Conservation (phyloP, 768 basidiomycete genomes). For the Botryobasidium botryosum region DNA sequence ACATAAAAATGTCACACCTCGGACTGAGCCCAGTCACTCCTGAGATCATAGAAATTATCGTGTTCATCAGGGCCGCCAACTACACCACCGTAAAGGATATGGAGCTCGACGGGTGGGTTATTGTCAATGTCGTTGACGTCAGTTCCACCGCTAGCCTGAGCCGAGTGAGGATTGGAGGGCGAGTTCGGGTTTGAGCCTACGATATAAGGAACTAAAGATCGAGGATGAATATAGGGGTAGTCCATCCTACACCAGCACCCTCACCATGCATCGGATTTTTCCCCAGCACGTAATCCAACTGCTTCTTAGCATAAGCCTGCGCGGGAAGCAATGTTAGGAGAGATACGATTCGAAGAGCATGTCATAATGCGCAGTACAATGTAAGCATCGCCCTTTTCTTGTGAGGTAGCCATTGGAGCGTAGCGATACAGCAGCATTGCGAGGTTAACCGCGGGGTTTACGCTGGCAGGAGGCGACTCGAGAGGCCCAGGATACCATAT, state of each 20-base stretch:
- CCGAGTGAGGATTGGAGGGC: constrained; percentile 79
- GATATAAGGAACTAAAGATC: constrained; percentile 52
- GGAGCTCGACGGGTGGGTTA: constrained; percentile 49
- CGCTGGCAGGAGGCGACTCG: constrained; percentile 63
- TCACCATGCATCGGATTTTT: constrained; percentile 78
- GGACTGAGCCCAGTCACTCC: constrained; percentile 77
- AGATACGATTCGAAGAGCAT: background rate
- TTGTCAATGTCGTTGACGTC: constrained; percentile 55
- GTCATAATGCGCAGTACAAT: constrained; percentile 23
- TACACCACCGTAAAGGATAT: constrained; percentile 73
- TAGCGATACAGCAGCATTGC: constrained; percentile 73
- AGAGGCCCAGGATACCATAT: constrained; percentile 65
- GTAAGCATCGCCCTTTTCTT: constrained; percentile 41
- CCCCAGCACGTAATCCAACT: constrained; percentile 70
- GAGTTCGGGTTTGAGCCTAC: constrained; percentile 86
- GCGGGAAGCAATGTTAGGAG: background rate
- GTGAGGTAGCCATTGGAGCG: constrained; percentile 49
- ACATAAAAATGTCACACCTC: no score
- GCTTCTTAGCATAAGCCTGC: constrained; percentile 55
- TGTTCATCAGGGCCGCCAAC: constrained; percentile 70
- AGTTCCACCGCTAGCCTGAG: constrained; percentile 69
- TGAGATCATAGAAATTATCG: constrained; percentile 69
- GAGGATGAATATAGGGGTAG: constrained; percentile 5
- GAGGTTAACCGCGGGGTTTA: constrained; percentile 76
- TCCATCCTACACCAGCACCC: constrained; percentile 12